Evolutionary conservation across 192 early-diverging fungal genomes (phyloP), one percentile per base, ranked within the genome.

Genomic region (Coemansia sp.): DNA sequence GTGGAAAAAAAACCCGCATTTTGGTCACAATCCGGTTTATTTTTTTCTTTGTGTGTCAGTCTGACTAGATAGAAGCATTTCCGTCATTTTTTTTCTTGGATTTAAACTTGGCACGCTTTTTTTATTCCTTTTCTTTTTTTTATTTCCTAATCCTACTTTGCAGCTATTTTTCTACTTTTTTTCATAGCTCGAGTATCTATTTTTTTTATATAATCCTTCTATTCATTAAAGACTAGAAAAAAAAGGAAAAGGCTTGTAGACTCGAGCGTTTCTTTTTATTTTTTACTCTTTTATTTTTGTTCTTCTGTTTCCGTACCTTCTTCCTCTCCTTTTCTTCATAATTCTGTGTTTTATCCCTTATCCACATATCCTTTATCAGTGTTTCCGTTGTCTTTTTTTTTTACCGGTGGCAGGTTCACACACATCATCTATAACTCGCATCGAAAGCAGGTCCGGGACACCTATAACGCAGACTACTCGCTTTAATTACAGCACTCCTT

Each of bases 361-460:
- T 8, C 11, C 22, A 17, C 6, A 51, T 22, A 22, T 51, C 49
- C n/a, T 51, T 22, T 16, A 0, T 3, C 1, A 63, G 11, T 50
- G 17, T 25, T 61, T 48, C 22, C 22, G 36, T 51, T 30, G 28
- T 29, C 12, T 64, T 54, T 64, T 64, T 38, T 42, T 64, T 34
- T 55, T 48, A 34, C 12, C 49, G 22, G 60, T 14, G 18, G 17
- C 57, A 7, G n/a, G 34, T 52, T 38, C 36, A 38, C 36, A 38
- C 5, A 6, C 11, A 38, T 38, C 11, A 10, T 38, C 11, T 38
- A 10, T 1, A 38, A 38, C 11, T 38, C 22, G 22, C 22, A 25
- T 25, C 22, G 22, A 25, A 25, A 25, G 22, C 22, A 25, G 22
- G 22, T 25, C 22, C 22, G 22, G 22, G 22, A 25, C 22, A 25